These are phyloP conservation scores for Cryptosporidium meleagridis DNA, from an alignment of 169 alveolate species.

Conservation along the genomic window DNA sequence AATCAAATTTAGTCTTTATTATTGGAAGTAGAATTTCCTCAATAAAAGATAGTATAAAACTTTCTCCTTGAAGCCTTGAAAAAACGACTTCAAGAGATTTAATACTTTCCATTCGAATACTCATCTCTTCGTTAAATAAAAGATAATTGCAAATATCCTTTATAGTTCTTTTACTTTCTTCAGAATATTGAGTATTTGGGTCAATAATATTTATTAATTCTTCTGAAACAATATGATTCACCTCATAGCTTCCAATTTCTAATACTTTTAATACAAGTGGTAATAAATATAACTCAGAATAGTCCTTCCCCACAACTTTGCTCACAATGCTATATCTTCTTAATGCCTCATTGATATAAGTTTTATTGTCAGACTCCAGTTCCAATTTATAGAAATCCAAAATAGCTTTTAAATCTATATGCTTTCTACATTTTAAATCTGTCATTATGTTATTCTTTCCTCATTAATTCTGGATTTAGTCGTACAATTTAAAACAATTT, in stretches of 20 bases:
- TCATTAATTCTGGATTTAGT: neutral
- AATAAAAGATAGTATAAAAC: constrained; percentile 2
- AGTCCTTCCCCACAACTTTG: constrained; percentile 66
- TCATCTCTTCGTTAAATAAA: constrained; percentile 52
- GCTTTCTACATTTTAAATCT: constrained; percentile 2
- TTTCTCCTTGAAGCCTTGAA: neutral
- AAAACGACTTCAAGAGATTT: constrained; percentile 36
- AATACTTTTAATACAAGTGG: constrained; percentile 41
- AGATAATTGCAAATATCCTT: constrained; percentile 10
- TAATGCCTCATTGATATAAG: constrained; percentile 54
- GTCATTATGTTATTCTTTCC: constrained; percentile 24
- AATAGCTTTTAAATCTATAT: constrained; percentile 51
- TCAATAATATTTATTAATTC: constrained; percentile 62
- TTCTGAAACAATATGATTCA: constrained; percentile 49
- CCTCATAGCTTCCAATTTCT: constrained; percentile 44
- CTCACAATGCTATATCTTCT: constrained; percentile 71
- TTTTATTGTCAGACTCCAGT: constrained; percentile 51
- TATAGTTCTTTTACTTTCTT: constrained; percentile 10
- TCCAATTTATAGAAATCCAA: constrained; percentile 68
- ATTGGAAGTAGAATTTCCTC: constrained; percentile 44
- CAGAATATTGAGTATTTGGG: constrained; percentile 7
- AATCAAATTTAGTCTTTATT: neutral
- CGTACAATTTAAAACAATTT: neutral
- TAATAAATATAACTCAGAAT: constrained; percentile 25
- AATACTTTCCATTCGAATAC: constrained; percentile 50